Evolutionary conservation across 164 flowering plant genomes (phyloP), one percentile per base, ranked within the genome.

Genomic region (Aristolochia contorta): DNA sequence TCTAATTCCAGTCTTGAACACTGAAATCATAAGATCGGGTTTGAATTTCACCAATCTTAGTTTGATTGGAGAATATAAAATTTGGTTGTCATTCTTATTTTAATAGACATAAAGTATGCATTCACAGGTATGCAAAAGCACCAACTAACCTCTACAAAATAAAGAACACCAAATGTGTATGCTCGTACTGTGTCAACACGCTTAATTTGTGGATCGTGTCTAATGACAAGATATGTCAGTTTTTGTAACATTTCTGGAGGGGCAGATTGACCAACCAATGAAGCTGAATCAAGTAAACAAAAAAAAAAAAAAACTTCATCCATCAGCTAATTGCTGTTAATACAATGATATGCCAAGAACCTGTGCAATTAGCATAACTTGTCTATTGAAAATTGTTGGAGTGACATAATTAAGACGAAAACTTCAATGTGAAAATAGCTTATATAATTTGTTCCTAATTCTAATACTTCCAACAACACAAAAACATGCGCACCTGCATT

Each of bases 111-210:
- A 54, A 21, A 21, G 15, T 16, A 49, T 15, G 53, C 23, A 54
- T 54, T 54, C 24, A 54, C 32, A 13, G 7, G 12, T 54, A 9
- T 16, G 18, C 2, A 24, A 37, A 37, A 8, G 43, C 1, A 37
- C 7, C 43, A 47, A 69, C 79, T 63, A 43, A 85, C 89, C 89
- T 86, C 92, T 4, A 86, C 92, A 57, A 86, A 86, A 67, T 82
- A 84, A 21, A 84, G 81, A 56, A 72, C 85, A 3, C 92, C 92
- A 69, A 84, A 84, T 7, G 92, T 86, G 80, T 84, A 84, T 32
- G 92, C 92, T 16, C 89, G 80, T 21, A 86, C 89, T 6, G 92
- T 86, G 69, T 86, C 93, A 22, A 86, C 76, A 6, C 79, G 84
- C 70, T 81, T 79, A 57, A 86, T 72, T 68, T 69, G 67, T 60